Conservation (phyloP, 257 asterid genomes). For the Osmanthus fragrans region DNA sequence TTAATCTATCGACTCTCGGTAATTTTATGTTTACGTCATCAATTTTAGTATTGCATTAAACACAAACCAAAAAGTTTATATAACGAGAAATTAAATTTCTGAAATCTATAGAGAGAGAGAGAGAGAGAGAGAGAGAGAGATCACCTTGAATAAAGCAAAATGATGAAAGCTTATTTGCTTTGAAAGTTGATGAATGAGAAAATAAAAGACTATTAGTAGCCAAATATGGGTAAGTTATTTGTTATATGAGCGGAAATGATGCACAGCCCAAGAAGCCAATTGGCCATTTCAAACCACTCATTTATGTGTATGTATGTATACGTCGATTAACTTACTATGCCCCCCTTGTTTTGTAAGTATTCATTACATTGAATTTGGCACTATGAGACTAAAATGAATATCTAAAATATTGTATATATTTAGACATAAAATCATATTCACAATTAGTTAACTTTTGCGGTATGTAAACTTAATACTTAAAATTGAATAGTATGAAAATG, state of each 20-base stretch:
- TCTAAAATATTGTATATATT: too few relatives aligned
- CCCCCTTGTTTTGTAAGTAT: too few relatives aligned
- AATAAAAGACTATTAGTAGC: background rate
- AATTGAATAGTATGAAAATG: too few relatives aligned
- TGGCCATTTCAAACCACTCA: too few relatives aligned
- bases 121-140: background rate
- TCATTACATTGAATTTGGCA: too few relatives aligned
- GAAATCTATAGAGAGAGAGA: background rate
- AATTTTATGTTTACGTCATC: background rate
- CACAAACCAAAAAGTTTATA: background rate
- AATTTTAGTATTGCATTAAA: background rate
- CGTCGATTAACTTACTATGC: too few relatives aligned
- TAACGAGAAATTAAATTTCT: background rate
- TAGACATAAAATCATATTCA: too few relatives aligned
- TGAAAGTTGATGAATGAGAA: slow-evolving; percentile 1
- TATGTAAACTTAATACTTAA: too few relatives aligned
- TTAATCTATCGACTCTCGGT: background rate
- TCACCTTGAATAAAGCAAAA: slow-evolving; percentile 28
- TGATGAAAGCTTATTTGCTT: slow-evolving; percentile 16
- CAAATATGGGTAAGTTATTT: background rate
- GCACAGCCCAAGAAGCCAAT: slow-evolving; percentile 40
- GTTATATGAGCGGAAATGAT: slow-evolving; percentile 34
- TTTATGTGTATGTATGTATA: too few relatives aligned
- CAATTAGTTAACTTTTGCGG: too few relatives aligned
- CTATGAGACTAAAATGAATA: too few relatives aligned